Evolutionary conservation across 805 yeast genomes (phyloP).

Genomic region (Cyberlindnera saturnus): DNA sequence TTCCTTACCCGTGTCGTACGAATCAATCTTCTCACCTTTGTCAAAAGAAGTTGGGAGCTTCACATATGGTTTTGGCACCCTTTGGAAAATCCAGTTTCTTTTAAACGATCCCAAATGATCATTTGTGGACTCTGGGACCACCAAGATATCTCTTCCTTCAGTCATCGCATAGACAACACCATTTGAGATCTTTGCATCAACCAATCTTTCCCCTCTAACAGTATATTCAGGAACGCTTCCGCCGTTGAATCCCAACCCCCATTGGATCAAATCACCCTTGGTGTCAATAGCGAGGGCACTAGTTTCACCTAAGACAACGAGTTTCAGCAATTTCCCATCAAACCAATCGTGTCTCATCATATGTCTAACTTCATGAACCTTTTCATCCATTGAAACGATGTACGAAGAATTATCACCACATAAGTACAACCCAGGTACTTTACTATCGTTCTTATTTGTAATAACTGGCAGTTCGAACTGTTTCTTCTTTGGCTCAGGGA

Average conservation of each 20-base stretch:
- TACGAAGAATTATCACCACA: constrained; percentile 52
- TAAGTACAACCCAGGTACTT: constrained; percentile 52
- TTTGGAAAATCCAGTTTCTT: constrained; percentile 12
- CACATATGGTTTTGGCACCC: constrained; percentile 5
- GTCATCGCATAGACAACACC: constrained; percentile 46
- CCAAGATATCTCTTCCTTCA: constrained; percentile 27
- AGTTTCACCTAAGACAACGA: constrained; percentile 45
- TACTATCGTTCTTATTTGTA: constrained; percentile 29
- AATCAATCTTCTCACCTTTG: constrained; percentile 43
- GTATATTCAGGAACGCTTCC: constrained; percentile 30
- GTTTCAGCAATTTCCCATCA: constrained; percentile 51
- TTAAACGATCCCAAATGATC: constrained; percentile 5
- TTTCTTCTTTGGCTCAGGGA: constrained; percentile 17
- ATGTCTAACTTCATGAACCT: constrained; percentile 31
- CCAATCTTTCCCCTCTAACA: constrained; percentile 41
- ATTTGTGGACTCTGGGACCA: constrained; percentile 25
- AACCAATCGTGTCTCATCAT: constrained; percentile 63
- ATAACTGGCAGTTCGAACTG: constrained; percentile 26
- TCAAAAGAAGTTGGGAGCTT: constrained; percentile 5
- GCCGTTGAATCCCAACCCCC: constrained; percentile 43
- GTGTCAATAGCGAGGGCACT: constrained; percentile 50
- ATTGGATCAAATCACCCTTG: constrained; percentile 69
- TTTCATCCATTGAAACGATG: constrained; percentile 26
- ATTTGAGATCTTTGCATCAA: constrained; percentile 43
- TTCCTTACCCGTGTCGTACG: constrained; percentile 53